Evolutionary conservation across 2,329 filamentous ascomycete species (phyloP).

Genomic region (Penicillium sp.): DNA sequence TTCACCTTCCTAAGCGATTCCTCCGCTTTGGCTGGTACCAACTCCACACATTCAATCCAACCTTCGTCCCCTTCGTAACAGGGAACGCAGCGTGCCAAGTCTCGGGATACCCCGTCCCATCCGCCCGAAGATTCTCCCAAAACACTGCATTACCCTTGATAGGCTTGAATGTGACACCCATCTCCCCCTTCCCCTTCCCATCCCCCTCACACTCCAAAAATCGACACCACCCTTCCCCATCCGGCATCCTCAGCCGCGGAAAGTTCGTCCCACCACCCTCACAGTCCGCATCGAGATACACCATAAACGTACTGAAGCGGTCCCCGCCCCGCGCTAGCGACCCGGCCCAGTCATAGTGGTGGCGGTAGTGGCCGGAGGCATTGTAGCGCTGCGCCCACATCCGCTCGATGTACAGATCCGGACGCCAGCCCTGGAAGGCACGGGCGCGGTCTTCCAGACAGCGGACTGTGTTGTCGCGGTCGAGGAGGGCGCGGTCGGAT

Average conservation of each 20-base stretch:
- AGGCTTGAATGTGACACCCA: conserved; percentile 58
- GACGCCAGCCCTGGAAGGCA: conserved; percentile 59
- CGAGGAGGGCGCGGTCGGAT: conserved; percentile 52
- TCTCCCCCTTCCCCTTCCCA: conserved; percentile 1
- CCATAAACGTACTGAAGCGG: conserved; percentile 60
- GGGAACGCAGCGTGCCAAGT: conserved; percentile 62
- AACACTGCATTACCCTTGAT: conserved; percentile 59
- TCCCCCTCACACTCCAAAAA: conserved; percentile 53
- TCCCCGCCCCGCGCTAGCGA: conserved; percentile 38
- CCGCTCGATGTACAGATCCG: conserved; percentile 58
- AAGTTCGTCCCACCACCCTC: conserved; percentile 62
- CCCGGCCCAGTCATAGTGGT: conserved; percentile 60
- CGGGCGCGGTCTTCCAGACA: conserved; percentile 60
- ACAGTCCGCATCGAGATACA: conserved; percentile 55
- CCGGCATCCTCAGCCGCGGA: conserved; percentile 49
- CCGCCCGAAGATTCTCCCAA: conserved; percentile 59
- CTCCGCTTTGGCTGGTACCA: conserved; percentile 51
- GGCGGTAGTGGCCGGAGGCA: conserved; percentile 56
- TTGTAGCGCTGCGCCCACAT: conserved; percentile 62
- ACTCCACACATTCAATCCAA: conserved; percentile 65
- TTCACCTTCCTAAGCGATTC: background rate
- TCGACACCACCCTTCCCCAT: conserved; percentile 52
- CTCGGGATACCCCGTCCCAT: conserved; percentile 57
- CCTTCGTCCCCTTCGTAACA: conserved; percentile 55
- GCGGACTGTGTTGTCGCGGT: conserved; percentile 50